Percentiles rank a stretch among this genome's conserved stretches.
These are phyloP conservation scores for Pleurotus ostreatus DNA, from an alignment of 768 basidiomycete genomes.

Conservation along the genomic window DNA sequence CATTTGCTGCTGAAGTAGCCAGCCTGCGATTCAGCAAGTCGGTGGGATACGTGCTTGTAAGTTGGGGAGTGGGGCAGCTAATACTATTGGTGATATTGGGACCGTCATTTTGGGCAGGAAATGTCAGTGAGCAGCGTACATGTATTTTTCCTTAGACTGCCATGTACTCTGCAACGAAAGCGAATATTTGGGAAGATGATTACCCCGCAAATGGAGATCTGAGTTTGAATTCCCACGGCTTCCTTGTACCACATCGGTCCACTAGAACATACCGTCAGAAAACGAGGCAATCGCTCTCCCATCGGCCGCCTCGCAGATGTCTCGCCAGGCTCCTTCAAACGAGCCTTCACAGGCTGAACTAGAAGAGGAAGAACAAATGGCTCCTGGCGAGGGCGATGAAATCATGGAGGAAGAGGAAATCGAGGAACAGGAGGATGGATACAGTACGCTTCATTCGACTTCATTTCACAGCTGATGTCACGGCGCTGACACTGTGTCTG, in stretches of 20 bases:
- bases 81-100: slow-evolving; percentile 73
- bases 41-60: slow-evolving; percentile 64
- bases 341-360: slow-evolving; percentile 48
- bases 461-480: background rate
- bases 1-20: slow-evolving; percentile 79
- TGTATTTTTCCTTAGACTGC: slow-evolving; percentile 39
- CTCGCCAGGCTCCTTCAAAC: slow-evolving; percentile 28
- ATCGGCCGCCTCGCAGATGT: slow-evolving; percentile 22
- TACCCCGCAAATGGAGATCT: background rate
- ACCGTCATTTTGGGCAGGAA: slow-evolving; percentile 48
- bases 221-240: slow-evolving; percentile 9
- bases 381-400: slow-evolving; percentile 63
- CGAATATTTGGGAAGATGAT: background rate
- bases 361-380: slow-evolving; percentile 62
- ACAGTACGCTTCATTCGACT: slow-evolving; percentile 56
- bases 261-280: slow-evolving; percentile 12
- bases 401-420: slow-evolving; percentile 66
- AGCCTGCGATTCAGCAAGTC: slow-evolving; percentile 54
- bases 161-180: background rate
- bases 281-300: slow-evolving; percentile 17
- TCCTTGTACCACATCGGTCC: background rate
- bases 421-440: slow-evolving; percentile 72
- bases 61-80: slow-evolving; percentile 67
- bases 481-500: slow-evolving; percentile 11
- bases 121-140: slow-evolving; percentile 37